Conservation (phyloP, 2,329 filamentous ascomycete species). For the Talaromyces piceae region DNA sequence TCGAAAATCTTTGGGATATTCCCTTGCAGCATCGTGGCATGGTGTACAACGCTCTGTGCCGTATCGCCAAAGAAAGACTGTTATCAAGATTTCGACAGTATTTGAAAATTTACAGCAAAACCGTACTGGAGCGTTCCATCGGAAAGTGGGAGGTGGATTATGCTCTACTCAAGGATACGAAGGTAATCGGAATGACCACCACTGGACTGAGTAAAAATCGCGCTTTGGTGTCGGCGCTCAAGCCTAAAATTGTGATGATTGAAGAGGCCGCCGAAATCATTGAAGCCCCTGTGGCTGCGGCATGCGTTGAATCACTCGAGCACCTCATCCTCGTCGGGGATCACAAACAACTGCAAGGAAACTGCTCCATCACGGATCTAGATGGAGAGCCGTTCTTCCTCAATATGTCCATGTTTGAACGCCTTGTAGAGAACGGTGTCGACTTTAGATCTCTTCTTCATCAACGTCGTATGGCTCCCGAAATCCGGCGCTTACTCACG, state of each 20-base stretch:
- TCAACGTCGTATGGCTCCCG: constrained; percentile 67
- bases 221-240: constrained; percentile 57
- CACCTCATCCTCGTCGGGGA: constrained; percentile 68
- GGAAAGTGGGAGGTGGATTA: constrained; percentile 54
- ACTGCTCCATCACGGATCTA: constrained; percentile 56
- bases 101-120: constrained; percentile 44
- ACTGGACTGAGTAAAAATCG: constrained; percentile 78
- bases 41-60: constrained; percentile 60
- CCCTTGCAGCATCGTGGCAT: constrained; percentile 49
- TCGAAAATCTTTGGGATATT: constrained; percentile 56
- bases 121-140: constrained; percentile 48
- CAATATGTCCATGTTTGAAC: constrained; percentile 71
- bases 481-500: constrained; percentile 53
- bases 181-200: constrained; percentile 62
- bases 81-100: constrained; percentile 42
- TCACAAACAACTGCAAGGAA: constrained; percentile 67
- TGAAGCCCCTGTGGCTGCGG: constrained; percentile 50
- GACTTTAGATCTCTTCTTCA: constrained; percentile 57
- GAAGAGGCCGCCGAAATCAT: constrained; percentile 74
- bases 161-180: constrained; percentile 53
- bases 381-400: constrained; percentile 56
- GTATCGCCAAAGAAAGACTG: constrained; percentile 45
- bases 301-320: constrained; percentile 55
- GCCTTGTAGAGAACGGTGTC: constrained; percentile 60
- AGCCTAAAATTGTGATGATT: constrained; percentile 62